A percentile compares a stretch with the other conserved stretches of the same genome.
phyloP scores from a whole-genome alignment of 208 protist genomes.

The Entamoeba invadens region DNA sequence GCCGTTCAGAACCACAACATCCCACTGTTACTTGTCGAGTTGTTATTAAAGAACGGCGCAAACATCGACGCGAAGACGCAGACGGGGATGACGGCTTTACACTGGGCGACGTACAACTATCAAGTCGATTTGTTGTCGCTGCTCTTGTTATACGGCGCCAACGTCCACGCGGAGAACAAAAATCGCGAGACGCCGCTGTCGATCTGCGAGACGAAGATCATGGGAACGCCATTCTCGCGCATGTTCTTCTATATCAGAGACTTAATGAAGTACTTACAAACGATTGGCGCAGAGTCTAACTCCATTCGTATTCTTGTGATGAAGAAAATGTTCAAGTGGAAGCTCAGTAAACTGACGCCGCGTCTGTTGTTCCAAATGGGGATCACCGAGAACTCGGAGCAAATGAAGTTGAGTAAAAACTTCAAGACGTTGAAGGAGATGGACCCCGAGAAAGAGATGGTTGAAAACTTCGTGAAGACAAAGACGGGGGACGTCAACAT shows the following conservation, averaged over 20 bases:
- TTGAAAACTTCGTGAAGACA: too few species aligned
- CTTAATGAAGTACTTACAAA: not conserved
- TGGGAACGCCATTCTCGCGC: not conserved
- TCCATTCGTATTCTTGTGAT: not conserved
- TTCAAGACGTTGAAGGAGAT: not conserved
- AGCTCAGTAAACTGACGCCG: not conserved
- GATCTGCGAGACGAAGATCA: not conserved
- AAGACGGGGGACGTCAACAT: too few species aligned
- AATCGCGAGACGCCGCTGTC: not conserved
- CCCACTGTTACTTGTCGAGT: not conserved
- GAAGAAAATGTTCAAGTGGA: not conserved
- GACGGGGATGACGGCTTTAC: not conserved
- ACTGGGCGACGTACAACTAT: not conserved
- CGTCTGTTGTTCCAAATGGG: not conserved
- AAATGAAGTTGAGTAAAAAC: not conserved
- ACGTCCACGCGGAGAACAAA: not conserved
- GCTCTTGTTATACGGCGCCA: not conserved
- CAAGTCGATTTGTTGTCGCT: not conserved
- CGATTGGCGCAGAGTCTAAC: not conserved
- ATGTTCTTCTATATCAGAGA: not conserved
- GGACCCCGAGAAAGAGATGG: not conserved
- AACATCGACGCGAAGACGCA: not conserved
- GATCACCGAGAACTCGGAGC: not conserved
- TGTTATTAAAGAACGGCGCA: not conserved
- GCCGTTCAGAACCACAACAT: not conserved